Evolutionary conservation across 2,329 filamentous ascomycete genomes (phyloP), one percentile per base, ranked within the genome.

Genomic region (Dryadomyces quercus-mongolicae): DNA sequence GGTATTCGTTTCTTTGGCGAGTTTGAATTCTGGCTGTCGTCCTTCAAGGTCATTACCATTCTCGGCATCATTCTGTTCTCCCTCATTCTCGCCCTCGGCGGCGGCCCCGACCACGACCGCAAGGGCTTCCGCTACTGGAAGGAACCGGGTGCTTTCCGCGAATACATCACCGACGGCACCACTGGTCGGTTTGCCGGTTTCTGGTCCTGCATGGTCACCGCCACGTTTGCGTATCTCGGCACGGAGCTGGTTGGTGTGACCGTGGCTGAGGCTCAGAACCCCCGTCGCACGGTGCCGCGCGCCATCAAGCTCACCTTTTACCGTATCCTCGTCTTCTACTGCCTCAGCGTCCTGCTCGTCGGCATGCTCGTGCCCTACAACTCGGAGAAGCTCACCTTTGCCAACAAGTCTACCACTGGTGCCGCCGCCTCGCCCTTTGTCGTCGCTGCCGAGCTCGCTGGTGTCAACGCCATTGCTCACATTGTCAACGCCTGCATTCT

Each of bases 321-420:
- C 67, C 82, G 83, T 31, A 86, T 86, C 62, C 64, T 84, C 57
- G 72, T 86, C 66, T 86, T 86, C 70, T 86, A 86, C 67, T 71
- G 82, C 54, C 65, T 82, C 40, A 79, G 76, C 5, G 81, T 86
- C 16, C 69, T 86, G 50, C 73, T 86, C 42, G 68, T 86, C 6
- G 83, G 83, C 56, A 84, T 84, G 72, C 70, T 83, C 10, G 78
- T 86, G 1, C 80, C 81, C 0, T 86, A 82, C 68, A 69, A 85
- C 66, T 64, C 65, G 46, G n/a, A 56, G 0, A 18, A 60, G 21
- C 68, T 78, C 18, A 1, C 18, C n/a, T 25, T 48, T 13, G 54
- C 54, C 36, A 66, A 75, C 12, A 68, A 68, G 9, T 74, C 75
- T 44, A 64, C 68, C 3, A 49, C 56, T 12, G 69, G 67, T 56